A percentile compares a stretch with the other conserved stretches of the same genome.
These are phyloP conservation scores for Aspergillus intermedius DNA, from an alignment of 2,329 filamentous ascomycete genomes.

Conservation along the genomic window DNA sequence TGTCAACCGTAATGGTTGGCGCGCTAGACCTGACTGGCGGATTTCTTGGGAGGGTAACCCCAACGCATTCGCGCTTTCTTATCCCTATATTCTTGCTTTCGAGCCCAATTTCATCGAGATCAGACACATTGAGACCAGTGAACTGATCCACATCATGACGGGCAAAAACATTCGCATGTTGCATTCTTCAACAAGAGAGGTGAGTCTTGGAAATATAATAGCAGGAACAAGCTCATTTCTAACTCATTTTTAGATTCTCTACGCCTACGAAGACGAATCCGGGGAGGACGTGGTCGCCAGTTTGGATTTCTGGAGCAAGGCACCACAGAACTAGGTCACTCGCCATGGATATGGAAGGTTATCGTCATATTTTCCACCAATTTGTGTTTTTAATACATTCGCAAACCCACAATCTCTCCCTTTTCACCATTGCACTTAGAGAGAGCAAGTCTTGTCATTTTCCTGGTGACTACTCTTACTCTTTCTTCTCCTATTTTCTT, in stretches of 20 bases:
- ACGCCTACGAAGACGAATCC: slow-evolving; percentile 92
- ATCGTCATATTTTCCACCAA: background rate
- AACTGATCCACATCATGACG: slow-evolving; percentile 86
- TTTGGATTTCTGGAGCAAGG: slow-evolving; percentile 87
- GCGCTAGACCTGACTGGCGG: slow-evolving; percentile 89
- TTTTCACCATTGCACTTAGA: background rate
- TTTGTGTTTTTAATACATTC: background rate
- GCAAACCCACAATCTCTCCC: background rate
- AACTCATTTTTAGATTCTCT: slow-evolving; percentile 60
- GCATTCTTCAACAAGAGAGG: slow-evolving; percentile 94
- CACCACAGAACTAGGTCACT: slow-evolving; percentile 21
- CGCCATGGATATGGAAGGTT: slow-evolving; percentile 6
- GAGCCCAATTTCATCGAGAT: slow-evolving; percentile 97
- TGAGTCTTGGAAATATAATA: slow-evolving; percentile 40
- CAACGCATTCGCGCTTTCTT: slow-evolving; percentile 85
- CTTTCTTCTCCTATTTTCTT: background rate
- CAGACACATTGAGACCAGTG: slow-evolving; percentile 86
- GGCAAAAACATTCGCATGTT: slow-evolving; percentile 97
- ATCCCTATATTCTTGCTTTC: slow-evolving; percentile 95
- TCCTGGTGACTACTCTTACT: background rate
- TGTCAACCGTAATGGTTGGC: slow-evolving; percentile 97
- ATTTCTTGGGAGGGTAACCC: slow-evolving; percentile 97
- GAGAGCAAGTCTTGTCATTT: background rate
- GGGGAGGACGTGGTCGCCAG: slow-evolving; percentile 91
- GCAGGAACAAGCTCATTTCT: background rate